Base-by-base conservation (phyloP, 2,329 filamentous ascomycete genomes). In the Colletotrichum sp. region DNA sequence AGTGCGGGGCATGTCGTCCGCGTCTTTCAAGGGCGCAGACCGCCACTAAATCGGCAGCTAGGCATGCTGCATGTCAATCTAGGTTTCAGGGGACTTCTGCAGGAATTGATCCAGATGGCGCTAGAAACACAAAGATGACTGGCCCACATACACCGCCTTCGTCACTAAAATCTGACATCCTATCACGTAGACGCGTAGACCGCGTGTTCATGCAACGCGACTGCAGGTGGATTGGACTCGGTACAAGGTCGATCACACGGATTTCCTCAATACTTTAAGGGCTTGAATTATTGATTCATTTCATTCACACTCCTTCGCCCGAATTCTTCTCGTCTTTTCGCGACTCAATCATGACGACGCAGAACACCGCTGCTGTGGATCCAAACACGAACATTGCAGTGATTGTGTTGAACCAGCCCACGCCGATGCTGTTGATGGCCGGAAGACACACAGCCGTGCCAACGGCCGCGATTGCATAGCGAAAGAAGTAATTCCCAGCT, bases 331-430 rank as follows among this genome's bases (percentile, higher is more conserved):
- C 14, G 6, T 73, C 70, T 18, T 61, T 32, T 14, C 34, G 71
- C 5, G 70, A 36, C 5, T 71, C 70, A 14, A 61, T 55, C 16
- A 30, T 59, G 2, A 74, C 74, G 7, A 76, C 64, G 6, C 21
- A 52, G 9, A 64, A 74, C 3, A 76, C 70, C 1, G 70, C 74
- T 10, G 21, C 65, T 2, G 64, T 32, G 2, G 74, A 34, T 1
- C 52, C 72, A 6, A 74, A 69, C 4, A 76, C 70, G 4, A 76
- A 76, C 1, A 76, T 10, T 3, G 74, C 74, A 1, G 74, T 86
- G 75, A 96, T 93, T 2, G 94, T 96, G 60, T 90, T 93, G 82
- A 96, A 96, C 94, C 94, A 96, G 0, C 95, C 95, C 0, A 96
- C 92, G 4, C 95, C 95, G 67, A 97, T 93, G 32, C 84, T 86